Percentiles rank a stretch among this genome's conserved stretches.
These are phyloP conservation scores for Carex pumila DNA, from an alignment of 176 grass and related monocot species.

Conservation along the genomic window DNA sequence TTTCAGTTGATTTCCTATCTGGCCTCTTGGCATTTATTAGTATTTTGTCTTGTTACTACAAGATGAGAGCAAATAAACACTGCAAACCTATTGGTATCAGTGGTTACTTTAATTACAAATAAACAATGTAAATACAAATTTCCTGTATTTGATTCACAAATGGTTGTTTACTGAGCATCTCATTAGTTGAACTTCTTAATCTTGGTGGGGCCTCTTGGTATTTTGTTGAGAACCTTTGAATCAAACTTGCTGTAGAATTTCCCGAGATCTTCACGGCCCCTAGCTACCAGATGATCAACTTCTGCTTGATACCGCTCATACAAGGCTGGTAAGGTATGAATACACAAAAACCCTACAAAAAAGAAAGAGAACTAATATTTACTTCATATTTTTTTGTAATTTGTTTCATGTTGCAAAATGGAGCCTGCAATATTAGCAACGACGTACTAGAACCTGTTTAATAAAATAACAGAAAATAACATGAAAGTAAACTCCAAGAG, in stretches of 20 bases:
- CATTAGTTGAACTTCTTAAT: slow-evolving; percentile 21
- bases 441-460: not conserved
- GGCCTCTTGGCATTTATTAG: not conserved
- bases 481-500: not conserved
- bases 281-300: slow-evolving; percentile 51
- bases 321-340: slow-evolving; percentile 53
- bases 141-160: not conserved
- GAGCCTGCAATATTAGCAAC: not conserved
- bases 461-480: not conserved
- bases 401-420: not conserved
- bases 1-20: not conserved
- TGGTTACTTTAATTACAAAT: not conserved
- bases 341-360: slow-evolving; percentile 53
- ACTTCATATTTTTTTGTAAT: not conserved
- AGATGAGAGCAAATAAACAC: not conserved
- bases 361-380: not conserved
- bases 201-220: slow-evolving; percentile 78
- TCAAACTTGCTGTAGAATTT: slow-evolving; percentile 70
- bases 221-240: slow-evolving; percentile 69
- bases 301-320: slow-evolving; percentile 73
- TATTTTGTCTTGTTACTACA: not conserved
- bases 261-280: slow-evolving; percentile 49
- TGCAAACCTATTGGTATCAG: not conserved
- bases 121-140: not conserved
- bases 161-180: not conserved